Base-by-base conservation (phyloP, 768 basidiomycete species). In the Lepiota venenata region DNA sequence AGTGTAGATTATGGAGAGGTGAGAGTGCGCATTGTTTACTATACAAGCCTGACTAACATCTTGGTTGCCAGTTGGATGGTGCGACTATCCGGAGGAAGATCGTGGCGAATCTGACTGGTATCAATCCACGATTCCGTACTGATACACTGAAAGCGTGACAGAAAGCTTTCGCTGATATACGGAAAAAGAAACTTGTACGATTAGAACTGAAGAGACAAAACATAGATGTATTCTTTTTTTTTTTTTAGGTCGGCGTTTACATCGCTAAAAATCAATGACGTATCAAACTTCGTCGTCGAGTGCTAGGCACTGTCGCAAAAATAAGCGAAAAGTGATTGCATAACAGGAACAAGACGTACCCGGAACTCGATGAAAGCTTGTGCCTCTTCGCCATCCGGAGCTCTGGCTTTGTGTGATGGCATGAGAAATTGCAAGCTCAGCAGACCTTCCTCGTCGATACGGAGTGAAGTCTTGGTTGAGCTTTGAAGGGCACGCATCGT, bases 401-500 rank as follows among this genome's bases (percentile, higher is more conserved):
- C 69, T 46, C 70, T 75, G 1, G 78, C 65, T 27, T 79, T 72
- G 5, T 70, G 75, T 42, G 71, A 77, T 32, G 84, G 87, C 78
- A 97, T 93, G 60, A 97, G 76, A 68, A 97, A 91, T 62, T 98
- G 96, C 56, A 98, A 69, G 62, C 91, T 91, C 36, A 98, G 72
- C 41, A 94, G 69, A 0, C 96, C 96, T 49, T 84, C 81, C 18
- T 79, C 76, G 60, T 95, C 91, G 18, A 97, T 93, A 32, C 93
- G 80, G 41, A 98, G 68, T 0, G 93, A 95, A 2, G 94, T 91
- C 64, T 97, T 97, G 20, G 84, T 84, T 0, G 93, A 94, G 52
- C 77, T 84, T 55, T 90, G 85, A 48, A 98, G 69, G 7, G 95
- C 94, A 2, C 85, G 79, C 41, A 84, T 66, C 1, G 89, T 81